Evolutionary conservation across 768 basidiomycete species (phyloP).

Genomic region (Phanerodontia chrysosporium): DNA sequence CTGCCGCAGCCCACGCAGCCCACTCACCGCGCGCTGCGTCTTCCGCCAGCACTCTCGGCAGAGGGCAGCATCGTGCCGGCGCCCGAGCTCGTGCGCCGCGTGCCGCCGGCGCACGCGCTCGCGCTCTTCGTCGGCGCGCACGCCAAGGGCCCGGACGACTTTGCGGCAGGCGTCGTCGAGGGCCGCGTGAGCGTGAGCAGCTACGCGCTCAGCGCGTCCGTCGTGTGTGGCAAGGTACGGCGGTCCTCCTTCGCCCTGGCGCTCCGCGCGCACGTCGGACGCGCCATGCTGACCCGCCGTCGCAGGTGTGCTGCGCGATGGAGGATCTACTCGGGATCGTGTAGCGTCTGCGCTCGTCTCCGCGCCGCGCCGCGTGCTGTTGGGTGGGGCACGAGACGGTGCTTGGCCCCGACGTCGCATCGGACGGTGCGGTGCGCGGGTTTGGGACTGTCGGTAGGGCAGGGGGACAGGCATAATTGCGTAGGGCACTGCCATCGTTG

Average conservation of each 20-base stretch:
- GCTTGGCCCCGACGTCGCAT: neutral
- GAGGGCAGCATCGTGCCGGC: conserved; percentile 79
- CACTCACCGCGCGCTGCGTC: too few species aligned
- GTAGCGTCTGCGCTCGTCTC: conserved; percentile 27
- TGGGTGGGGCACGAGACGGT: too few species aligned
- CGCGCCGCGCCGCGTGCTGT: neutral
- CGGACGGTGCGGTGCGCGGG: neutral
- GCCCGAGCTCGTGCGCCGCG: conserved; percentile 74
- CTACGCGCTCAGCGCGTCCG: conserved; percentile 86
- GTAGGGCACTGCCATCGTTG: neutral
- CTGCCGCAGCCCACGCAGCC: neutral
- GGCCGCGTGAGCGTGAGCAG: conserved; percentile 95
- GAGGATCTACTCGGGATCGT: conserved; percentile 95
- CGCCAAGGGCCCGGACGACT: conserved; percentile 94
- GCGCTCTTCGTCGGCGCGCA: conserved; percentile 98
- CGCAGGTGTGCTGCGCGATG: conserved; percentile 80
- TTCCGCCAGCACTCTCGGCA: conserved; percentile 77
- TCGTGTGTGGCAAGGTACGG: conserved; percentile 90
- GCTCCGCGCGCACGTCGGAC: conserved; percentile 3
- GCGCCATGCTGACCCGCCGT: neutral
- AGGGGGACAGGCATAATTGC: neutral
- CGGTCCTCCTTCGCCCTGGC: neutral
- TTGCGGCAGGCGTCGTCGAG: conserved; percentile 90
- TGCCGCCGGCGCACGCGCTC: conserved; percentile 79
- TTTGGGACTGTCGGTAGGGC: too few species aligned